Base-by-base conservation (phyloP, 768 basidiomycete species). In the Suillus occidentalis region DNA sequence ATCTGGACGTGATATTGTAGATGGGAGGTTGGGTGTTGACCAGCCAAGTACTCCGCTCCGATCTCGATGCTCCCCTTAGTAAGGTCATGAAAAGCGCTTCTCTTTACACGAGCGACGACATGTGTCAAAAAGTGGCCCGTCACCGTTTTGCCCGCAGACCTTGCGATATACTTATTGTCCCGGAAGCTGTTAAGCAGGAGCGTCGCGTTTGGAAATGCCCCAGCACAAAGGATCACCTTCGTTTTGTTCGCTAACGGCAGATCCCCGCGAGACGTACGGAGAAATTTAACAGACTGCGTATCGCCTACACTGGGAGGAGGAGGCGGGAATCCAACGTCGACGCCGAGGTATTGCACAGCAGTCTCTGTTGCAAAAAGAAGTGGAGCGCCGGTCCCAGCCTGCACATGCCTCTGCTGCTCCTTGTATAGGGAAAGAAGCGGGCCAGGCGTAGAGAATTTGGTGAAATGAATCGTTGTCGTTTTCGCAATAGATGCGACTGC, bases 151-250 rank as follows among this genome's bases (percentile, higher is more conserved):
- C 70, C 70, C 4, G 70, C 70, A 9, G 70, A 67, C 3, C 25
- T 42, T 6, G 49, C 42, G 31, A 69, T 67, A 50, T 13, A 50
- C 22, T 50, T 50, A 28, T 63, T 60, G 28, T 37, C 12, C 25
- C 28, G 28, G 14, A 71, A 50, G 6, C 67, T 71, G 60, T 71
- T 71, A 22, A 66, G 59, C 14, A 71, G 60, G 16, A 71, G 60
- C 22, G 70, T 71, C 22, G 65, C 63, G 49, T 67, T 65, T 18
- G 70, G 70, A 13, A 71, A 68, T 50, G 70, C 52, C 3, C 70
- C 70, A 1, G 70, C 65, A 39, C 70, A 70, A 22, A 71, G 70
- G 20, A 70, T 70, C 62, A 70, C 58, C 40, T 70, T 70, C 16
- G 70, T 61, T 8, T 62, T 62, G 39, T 62, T 58, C 7, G 70